These are phyloP conservation scores for Amborella trichopoda DNA, from an alignment of 164 flowering plant genomes.

Conservation along the genomic window DNA sequence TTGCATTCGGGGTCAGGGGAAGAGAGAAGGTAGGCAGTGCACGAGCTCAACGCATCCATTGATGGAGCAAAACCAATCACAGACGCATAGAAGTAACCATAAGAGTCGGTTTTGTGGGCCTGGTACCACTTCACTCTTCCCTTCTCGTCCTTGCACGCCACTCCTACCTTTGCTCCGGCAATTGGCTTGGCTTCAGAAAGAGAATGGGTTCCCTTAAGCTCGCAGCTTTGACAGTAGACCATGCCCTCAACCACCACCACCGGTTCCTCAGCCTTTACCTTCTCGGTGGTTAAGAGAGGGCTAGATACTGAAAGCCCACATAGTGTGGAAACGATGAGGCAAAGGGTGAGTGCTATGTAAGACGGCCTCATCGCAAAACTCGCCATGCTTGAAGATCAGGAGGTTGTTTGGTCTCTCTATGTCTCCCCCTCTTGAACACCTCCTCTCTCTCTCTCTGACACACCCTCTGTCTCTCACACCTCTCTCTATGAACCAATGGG, in stretches of 20 bases:
- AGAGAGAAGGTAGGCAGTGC: conserved; percentile 51
- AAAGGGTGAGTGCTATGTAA: too few relatives aligned
- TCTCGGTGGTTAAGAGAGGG: too few relatives aligned
- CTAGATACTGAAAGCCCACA: too few relatives aligned
- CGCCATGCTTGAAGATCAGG: too few relatives aligned
- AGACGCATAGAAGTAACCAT: conserved; percentile 61
- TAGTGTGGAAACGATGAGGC: too few relatives aligned
- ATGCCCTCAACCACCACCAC: conserved; percentile 78
- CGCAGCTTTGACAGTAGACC: conserved; percentile 81
- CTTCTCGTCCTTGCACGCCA: conserved; percentile 57
- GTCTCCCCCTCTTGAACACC: too few relatives aligned
- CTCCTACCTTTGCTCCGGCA: conserved; percentile 43
- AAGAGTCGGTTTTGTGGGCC: conserved; percentile 25
- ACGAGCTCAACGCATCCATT: conserved; percentile 68
- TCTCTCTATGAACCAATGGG: too few relatives aligned
- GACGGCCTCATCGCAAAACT: too few relatives aligned
- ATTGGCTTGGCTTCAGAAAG: conserved; percentile 46
- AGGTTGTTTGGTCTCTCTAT: too few relatives aligned
- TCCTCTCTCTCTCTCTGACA: too few relatives aligned
- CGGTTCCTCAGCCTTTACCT: too few relatives aligned
- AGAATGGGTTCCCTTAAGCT: conserved; percentile 40
- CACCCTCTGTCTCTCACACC: too few relatives aligned
- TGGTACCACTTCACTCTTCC: conserved; percentile 47
- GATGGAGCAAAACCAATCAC: conserved; percentile 42
- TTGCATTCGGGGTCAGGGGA: conserved; percentile 61